Conservation (phyloP, 805 yeast species). For the Hanseniaspora pseudoguilliermondii region DNA sequence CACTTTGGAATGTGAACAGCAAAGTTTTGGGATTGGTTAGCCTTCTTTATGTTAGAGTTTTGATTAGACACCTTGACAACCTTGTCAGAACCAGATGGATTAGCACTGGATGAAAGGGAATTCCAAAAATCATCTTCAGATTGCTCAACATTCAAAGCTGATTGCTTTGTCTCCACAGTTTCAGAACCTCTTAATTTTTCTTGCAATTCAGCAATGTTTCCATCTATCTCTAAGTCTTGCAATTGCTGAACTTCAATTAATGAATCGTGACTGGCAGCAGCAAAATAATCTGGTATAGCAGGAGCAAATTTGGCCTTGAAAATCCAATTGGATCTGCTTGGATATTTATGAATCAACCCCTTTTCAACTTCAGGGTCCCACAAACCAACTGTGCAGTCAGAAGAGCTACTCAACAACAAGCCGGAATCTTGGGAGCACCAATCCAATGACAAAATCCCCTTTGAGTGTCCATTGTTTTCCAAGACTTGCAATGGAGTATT, state of each 20-base stretch:
- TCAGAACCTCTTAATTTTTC: slow-evolving; percentile 15
- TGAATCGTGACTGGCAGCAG: slow-evolving; percentile 79
- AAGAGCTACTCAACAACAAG: slow-evolving; percentile 77
- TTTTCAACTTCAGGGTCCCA: slow-evolving; percentile 66
- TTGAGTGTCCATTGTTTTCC: slow-evolving; percentile 53
- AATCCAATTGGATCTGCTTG: slow-evolving; percentile 87
- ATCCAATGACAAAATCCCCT: slow-evolving; percentile 80
- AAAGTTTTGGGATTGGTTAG: slow-evolving; percentile 27
- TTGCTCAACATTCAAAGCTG: slow-evolving; percentile 23
- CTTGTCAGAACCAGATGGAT: slow-evolving; percentile 19
- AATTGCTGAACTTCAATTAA: slow-evolving; percentile 68
- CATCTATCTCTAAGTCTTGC: slow-evolving; percentile 42
- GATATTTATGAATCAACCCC: slow-evolving; percentile 71
- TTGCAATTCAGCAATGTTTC: slow-evolving; percentile 21
- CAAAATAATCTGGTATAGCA: slow-evolving; percentile 74
- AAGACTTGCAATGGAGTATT: slow-evolving; percentile 73
- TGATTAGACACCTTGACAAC: slow-evolving; percentile 55
- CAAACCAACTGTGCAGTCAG: slow-evolving; percentile 71
- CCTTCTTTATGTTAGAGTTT: slow-evolving; percentile 68
- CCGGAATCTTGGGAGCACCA: slow-evolving; percentile 82
- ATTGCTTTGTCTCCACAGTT: slow-evolving; percentile 21
- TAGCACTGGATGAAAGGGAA: slow-evolving; percentile 24
- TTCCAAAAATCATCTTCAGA: slow-evolving; percentile 82
- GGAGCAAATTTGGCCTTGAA: slow-evolving; percentile 85
- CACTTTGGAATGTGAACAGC: slow-evolving; percentile 74